Conservation (phyloP, 139 green algal genomes). For the Mesotaenium endlicherianum region DNA sequence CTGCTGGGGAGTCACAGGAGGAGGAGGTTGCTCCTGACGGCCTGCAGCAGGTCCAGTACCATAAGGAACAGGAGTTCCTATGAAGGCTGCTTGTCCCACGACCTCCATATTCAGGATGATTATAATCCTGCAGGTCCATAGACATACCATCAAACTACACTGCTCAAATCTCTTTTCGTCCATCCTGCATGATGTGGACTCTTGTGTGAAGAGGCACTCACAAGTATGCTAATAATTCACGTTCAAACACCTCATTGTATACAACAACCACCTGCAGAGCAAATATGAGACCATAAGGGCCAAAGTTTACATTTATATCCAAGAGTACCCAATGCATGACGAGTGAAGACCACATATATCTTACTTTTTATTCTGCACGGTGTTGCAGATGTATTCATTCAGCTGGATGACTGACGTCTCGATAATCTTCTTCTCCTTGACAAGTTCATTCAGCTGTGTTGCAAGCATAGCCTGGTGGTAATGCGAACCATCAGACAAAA, state of each 20-base stretch:
- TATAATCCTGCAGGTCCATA: slow-evolving; percentile 68
- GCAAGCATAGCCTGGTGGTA: slow-evolving; percentile 72
- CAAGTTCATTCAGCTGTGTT: slow-evolving; percentile 71
- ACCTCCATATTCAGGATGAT: slow-evolving; percentile 61
- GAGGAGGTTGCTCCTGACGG: too few species aligned
- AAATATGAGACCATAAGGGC: too few species aligned
- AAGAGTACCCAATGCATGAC: too few species aligned
- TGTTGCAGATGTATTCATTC: slow-evolving; percentile 68
- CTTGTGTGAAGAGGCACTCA: too few species aligned
- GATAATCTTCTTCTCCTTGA: slow-evolving; percentile 50
- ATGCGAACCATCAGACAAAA: slow-evolving; percentile 65
- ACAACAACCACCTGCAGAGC: neutral
- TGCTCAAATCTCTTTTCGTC: too few species aligned
- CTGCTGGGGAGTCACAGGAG: too few species aligned
- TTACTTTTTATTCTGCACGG: slow-evolving; percentile 57
- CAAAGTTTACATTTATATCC: too few species aligned
- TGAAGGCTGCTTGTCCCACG: slow-evolving; percentile 23
- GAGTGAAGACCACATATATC: neutral
- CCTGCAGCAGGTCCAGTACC: too few species aligned
- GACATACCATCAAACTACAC: too few species aligned
- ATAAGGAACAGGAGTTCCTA: slow-evolving; percentile 52
- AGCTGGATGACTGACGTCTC: slow-evolving; percentile 65
- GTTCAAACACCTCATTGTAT: neutral
- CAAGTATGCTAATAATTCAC: too few species aligned
- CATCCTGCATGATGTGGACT: too few species aligned